A percentile compares a stretch with the other conserved stretches of the same genome.
phyloP scores from a whole-genome alignment of 192 early-diverging fungal genomes.

The Entomortierella parvispora region DNA sequence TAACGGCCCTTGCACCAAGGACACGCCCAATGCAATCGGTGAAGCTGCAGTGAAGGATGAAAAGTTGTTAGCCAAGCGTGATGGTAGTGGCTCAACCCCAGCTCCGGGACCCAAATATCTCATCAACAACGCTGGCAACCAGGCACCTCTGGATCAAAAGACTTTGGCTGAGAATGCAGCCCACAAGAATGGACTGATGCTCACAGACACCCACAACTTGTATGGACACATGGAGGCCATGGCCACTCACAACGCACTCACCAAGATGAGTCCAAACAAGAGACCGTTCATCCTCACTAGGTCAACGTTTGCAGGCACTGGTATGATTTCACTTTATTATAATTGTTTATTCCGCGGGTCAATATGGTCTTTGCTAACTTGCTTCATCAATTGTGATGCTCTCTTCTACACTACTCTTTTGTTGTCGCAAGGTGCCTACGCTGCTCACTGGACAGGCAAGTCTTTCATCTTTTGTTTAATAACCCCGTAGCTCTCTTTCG shows the following conservation, averaged over 20 bases:
- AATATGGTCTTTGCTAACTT: no score
- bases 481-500: no score
- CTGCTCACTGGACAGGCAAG: conserved; percentile 60
- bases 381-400: no score
- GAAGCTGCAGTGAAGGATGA: not conserved
- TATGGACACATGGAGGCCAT: conserved; percentile 70
- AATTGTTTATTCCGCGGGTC: no score
- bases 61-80: no score
- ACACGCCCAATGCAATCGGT: not conserved
- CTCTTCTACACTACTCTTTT: not conserved
- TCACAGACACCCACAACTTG: conserved; percentile 69
- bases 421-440: conserved; percentile 30
- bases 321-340: conserved; percentile 40
- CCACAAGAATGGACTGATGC: conserved; percentile 58
- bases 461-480: no score
- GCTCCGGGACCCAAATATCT: conserved; percentile 26
- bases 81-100: no score
- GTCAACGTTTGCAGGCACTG: conserved; percentile 74
- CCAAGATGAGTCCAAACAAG: conserved; percentile 45
- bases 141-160: conserved; percentile 40
- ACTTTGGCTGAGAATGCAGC: conserved; percentile 41
- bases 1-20: conserved; percentile 50
- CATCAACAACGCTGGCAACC: conserved; percentile 44
- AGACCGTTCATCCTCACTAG: conserved; percentile 72
- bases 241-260: conserved; percentile 56